Conservation (phyloP, 208 protist genomes). For the Wallacemonas sp. region DNA sequence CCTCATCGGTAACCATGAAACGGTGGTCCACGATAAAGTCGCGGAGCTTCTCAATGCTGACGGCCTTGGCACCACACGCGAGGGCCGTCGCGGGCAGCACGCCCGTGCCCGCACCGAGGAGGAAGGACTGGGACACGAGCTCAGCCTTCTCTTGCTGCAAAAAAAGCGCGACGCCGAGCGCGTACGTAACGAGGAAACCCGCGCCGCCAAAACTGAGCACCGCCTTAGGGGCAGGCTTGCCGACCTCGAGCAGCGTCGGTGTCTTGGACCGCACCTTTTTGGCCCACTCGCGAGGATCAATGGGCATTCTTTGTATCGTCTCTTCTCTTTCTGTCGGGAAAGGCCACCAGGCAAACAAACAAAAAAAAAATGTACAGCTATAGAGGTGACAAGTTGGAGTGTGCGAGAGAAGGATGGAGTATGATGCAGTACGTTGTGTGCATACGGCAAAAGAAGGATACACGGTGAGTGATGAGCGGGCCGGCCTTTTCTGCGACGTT, state of each 20-base stretch:
- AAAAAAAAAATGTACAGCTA: not conserved
- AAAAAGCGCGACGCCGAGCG: constrained; percentile 87
- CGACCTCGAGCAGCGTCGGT: constrained; percentile 81
- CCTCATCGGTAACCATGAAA: constrained; percentile 81
- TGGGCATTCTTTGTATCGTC: no score
- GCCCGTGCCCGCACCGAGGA: constrained; percentile 81
- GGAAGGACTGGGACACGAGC: constrained; percentile 68
- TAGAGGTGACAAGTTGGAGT: no score
- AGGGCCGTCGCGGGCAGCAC: constrained; percentile 83
- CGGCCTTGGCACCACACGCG: constrained; percentile 63
- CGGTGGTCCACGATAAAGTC: constrained; percentile 84
- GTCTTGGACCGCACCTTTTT: constrained; percentile 84
- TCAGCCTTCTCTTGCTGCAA: constrained; percentile 86
- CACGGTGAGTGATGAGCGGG: no score
- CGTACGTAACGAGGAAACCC: constrained; percentile 87
- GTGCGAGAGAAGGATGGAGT: no score
- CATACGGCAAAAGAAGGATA: no score
- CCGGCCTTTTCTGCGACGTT: no score
- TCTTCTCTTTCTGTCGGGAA: no score
- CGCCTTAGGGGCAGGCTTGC: constrained; percentile 75
- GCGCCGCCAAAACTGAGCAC: constrained; percentile 88
- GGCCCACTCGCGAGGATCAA: constrained; percentile 61
- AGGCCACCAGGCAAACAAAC: not conserved
- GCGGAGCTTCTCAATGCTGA: constrained; percentile 77
- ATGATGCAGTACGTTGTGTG: no score